A percentile compares a stretch with the other conserved stretches of the same genome.
Conservation (phyloP, 2,329 filamentous ascomycete genomes). For the Scytalidium sp. region DNA sequence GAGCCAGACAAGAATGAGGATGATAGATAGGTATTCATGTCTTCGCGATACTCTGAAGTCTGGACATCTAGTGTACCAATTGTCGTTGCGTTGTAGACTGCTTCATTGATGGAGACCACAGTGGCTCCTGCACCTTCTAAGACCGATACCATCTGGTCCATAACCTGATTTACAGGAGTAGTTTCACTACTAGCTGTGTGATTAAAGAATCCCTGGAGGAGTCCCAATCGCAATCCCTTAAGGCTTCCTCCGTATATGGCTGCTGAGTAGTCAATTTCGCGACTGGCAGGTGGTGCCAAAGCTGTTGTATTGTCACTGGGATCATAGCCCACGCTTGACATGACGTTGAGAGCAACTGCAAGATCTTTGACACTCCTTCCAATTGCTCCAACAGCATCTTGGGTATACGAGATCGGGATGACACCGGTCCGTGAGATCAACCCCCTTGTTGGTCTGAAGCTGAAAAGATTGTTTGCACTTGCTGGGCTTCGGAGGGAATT, state of each 20-base stretch:
- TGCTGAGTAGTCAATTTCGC: conserved; percentile 43
- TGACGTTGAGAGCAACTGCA: conserved; percentile 47
- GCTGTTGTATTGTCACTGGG: conserved; percentile 49
- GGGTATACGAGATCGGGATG: conserved; percentile 53
- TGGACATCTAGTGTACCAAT: conserved; percentile 57
- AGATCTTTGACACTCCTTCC: conserved; percentile 48
- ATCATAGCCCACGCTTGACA: conserved; percentile 50
- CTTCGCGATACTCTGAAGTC: conserved; percentile 55
- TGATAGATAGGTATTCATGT: conserved; percentile 53
- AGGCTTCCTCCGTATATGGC: conserved; percentile 28
- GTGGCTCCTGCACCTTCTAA: conserved; percentile 45
- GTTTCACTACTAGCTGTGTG: conserved; percentile 48
- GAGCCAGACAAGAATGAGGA: conserved; percentile 36
- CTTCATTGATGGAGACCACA: conserved; percentile 45
- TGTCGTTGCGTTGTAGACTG: conserved; percentile 48
- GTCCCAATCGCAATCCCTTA: conserved; percentile 36
- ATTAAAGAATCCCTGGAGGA: conserved; percentile 53
- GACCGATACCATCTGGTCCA: conserved; percentile 43
- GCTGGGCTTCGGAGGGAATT: conserved; percentile 62
- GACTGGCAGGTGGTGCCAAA: conserved; percentile 37
- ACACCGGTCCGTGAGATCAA: conserved; percentile 48
- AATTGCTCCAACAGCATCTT: conserved; percentile 55
- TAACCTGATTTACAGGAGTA: conserved; percentile 51
- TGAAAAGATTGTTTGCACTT: conserved; percentile 57
- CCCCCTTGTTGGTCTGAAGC: conserved; percentile 54